These are phyloP conservation scores for Schwanniomyces pseudopolymorphus DNA, from an alignment of 805 yeast genomes.

Conservation along the genomic window DNA sequence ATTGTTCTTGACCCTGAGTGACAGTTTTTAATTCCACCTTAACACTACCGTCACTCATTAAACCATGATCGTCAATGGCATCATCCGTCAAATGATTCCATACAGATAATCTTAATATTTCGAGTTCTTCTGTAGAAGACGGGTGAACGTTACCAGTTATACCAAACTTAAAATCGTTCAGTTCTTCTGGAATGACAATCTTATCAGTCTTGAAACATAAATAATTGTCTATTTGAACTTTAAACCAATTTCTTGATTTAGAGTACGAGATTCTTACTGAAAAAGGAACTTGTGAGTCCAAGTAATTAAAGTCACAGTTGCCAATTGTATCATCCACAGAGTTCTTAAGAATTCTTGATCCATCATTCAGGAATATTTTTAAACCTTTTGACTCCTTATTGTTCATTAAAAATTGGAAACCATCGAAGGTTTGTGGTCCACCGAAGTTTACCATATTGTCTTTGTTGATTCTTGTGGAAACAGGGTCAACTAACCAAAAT, in stretches of 20 bases:
- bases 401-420: conserved; percentile 62
- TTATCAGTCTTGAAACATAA: conserved; percentile 66
- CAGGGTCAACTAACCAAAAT: conserved; percentile 49
- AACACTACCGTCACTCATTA: conserved; percentile 42
- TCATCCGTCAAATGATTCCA: conserved; percentile 55
- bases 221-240: conserved; percentile 71
- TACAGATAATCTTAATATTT: conserved; percentile 57
- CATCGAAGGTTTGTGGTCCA: conserved; percentile 56
- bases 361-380: conserved; percentile 62
- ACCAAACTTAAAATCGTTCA: conserved; percentile 48
- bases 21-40: conserved; percentile 37
- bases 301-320: conserved; percentile 56
- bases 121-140: conserved; percentile 55
- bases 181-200: conserved; percentile 41
- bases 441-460: conserved; percentile 44
- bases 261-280: conserved; percentile 67
- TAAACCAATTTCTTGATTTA: conserved; percentile 42
- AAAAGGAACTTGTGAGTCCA: conserved; percentile 68
- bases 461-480: conserved; percentile 8
- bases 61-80: conserved; percentile 57
- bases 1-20: conserved; percentile 13
- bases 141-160: conserved; percentile 42
- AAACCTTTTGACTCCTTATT: conserved; percentile 49
- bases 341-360: conserved; percentile 35
- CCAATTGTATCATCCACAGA: conserved; percentile 44